Evolutionary conservation across 352 stramenopile genomes (phyloP).

Genomic region (Pythium myriotylum): DNA sequence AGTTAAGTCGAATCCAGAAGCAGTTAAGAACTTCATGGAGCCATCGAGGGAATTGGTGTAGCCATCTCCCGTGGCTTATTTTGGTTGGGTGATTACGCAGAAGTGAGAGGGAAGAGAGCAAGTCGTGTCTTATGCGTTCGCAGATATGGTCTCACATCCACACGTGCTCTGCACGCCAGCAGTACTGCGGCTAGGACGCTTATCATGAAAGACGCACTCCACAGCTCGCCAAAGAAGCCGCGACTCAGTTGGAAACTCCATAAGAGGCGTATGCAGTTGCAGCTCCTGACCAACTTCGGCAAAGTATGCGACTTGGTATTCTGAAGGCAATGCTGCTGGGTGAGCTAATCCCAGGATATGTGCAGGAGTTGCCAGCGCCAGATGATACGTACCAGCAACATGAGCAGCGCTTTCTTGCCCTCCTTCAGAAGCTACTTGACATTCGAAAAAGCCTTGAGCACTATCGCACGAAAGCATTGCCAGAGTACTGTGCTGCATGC

Average conservation of each 20-base stretch:
- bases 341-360: no score
- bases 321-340: background rate
- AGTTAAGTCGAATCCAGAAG: conserved; percentile 12
- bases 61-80: conserved; percentile 11
- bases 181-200: no score
- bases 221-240: conserved; percentile 41
- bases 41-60: background rate
- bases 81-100: conserved; percentile 10
- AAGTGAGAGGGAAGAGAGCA: background rate
- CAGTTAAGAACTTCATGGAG: conserved; percentile 21
- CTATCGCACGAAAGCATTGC: conserved; percentile 62
- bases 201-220: conserved; percentile 28
- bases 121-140: conserved; percentile 10
- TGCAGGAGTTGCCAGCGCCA: conserved; percentile 44
- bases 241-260: conserved; percentile 58
- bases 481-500: conserved; percentile 63
- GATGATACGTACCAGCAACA: conserved; percentile 74
- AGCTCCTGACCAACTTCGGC: conserved; percentile 52
- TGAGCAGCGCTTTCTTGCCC: conserved; percentile 65
- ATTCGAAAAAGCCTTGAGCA: conserved; percentile 72
- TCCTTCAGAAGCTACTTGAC: conserved; percentile 73
- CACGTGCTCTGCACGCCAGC: no score
- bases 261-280: conserved; percentile 64
- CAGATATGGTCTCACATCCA: no score
- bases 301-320: conserved; percentile 35